These are phyloP conservation scores for Lobulomyces angularis DNA, from an alignment of 192 early-diverging fungal genomes.

Conservation along the genomic window DNA sequence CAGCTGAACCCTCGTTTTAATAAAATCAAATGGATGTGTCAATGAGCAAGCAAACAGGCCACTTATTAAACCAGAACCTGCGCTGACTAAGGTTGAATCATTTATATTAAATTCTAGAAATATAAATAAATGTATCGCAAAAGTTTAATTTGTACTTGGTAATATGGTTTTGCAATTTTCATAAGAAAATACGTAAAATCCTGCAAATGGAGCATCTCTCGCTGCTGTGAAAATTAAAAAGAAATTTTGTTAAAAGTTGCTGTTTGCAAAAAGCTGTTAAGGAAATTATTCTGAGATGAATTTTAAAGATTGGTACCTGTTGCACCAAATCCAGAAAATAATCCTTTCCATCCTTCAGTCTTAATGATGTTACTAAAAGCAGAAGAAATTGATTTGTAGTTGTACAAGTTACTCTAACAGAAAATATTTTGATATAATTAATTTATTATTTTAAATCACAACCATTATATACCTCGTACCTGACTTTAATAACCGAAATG, in stretches of 20 bases:
- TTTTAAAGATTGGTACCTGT: no score
- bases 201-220: slow-evolving; percentile 81
- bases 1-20: slow-evolving; percentile 87
- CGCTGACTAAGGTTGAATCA: slow-evolving; percentile 35
- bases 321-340: slow-evolving; percentile 78
- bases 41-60: slow-evolving; percentile 63
- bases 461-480: slow-evolving; percentile 56
- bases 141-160: slow-evolving; percentile 26
- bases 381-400: slow-evolving; percentile 55
- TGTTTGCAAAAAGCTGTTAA: no score
- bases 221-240: no score
- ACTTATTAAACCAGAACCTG: slow-evolving; percentile 48
- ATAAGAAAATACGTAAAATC: slow-evolving; percentile 80
- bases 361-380: slow-evolving; percentile 57
- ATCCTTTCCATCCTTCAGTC: slow-evolving; percentile 56
- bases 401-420: slow-evolving; percentile 70
- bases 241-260: no score
- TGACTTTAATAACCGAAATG: slow-evolving; percentile 81
- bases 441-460: not conserved
- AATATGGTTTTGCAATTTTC: slow-evolving; percentile 56
- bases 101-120: not conserved
- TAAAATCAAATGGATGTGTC: slow-evolving; percentile 89
- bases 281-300: no score
- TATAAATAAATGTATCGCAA: not conserved
- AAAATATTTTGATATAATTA: not conserved